A percentile compares a stretch with the other conserved stretches of the same genome.
Evolutionary conservation across 139 green algal genomes (phyloP).

Genomic region (Eudorina sp.): DNA sequence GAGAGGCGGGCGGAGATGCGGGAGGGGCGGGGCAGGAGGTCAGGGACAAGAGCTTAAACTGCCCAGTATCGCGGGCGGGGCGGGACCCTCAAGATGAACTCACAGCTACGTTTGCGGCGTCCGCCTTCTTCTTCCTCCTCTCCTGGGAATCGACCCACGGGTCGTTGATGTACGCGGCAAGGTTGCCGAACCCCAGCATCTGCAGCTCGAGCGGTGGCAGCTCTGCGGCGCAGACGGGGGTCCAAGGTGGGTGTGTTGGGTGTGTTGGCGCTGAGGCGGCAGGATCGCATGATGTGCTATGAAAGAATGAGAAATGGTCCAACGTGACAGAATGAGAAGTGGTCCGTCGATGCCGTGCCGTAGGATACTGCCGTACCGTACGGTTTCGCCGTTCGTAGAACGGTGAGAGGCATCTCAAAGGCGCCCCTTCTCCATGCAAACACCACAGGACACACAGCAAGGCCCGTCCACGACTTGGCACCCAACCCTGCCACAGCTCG

Average conservation of each 20-base stretch:
- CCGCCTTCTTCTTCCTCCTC: neutral
- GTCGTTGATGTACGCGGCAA: neutral
- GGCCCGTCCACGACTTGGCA: too few species aligned
- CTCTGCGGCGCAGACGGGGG: neutral
- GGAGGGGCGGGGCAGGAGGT: neutral
- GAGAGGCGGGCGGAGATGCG: neutral
- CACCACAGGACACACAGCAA: too few species aligned
- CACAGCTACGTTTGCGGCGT: neutral
- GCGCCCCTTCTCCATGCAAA: too few species aligned
- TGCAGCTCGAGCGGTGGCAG: neutral
- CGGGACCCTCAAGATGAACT: neutral
- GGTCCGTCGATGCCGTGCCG: too few species aligned
- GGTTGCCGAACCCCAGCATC: constrained; percentile 8
- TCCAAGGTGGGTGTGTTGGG: neutral
- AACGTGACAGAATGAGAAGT: too few species aligned
- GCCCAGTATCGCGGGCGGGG: neutral
- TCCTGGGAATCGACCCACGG: neutral
- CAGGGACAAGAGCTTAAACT: neutral
- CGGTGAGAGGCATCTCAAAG: too few species aligned
- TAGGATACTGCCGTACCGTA: too few species aligned
- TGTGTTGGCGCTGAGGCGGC: too few species aligned
- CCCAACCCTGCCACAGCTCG: too few species aligned
- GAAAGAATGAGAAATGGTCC: neutral
- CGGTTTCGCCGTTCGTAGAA: too few species aligned
- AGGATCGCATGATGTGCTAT: neutral